Percentiles rank a stretch among this genome's conserved stretches.
Conservation (phyloP, 306 rosid genomes). For the Myrica gale region DNA sequence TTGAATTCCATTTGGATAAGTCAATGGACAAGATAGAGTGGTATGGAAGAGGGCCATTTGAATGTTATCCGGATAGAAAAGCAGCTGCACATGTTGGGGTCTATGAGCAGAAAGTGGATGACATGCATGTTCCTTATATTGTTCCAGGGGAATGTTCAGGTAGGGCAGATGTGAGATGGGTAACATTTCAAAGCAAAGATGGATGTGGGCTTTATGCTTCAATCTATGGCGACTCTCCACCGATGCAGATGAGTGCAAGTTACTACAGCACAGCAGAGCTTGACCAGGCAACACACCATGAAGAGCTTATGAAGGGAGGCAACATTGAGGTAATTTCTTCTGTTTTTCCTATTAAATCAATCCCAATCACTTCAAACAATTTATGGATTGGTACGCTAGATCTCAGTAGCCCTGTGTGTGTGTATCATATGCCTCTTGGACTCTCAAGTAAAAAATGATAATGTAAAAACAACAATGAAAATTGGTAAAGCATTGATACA, state of each 20-base stretch:
- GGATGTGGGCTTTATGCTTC: conserved; percentile 92
- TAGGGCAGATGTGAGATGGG: conserved; percentile 93
- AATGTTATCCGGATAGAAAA: conserved; percentile 90
- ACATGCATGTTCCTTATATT: conserved; percentile 90
- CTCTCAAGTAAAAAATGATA: not conserved
- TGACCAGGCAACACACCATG: conserved; percentile 66
- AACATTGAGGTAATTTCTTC: conserved; percentile 64
- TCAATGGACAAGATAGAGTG: conserved; percentile 63
- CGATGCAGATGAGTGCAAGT: conserved; percentile 93
- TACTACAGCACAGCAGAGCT: conserved; percentile 72
- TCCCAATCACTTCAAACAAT: not conserved
- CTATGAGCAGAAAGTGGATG: conserved; percentile 58
- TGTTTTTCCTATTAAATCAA: not conserved
- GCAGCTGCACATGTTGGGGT: conserved; percentile 79
- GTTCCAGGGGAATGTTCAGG: conserved; percentile 89
- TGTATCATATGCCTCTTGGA: not conserved
- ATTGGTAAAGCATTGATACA: not conserved
- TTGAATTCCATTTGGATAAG: conserved; percentile 63
- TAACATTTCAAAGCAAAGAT: conserved; percentile 58
- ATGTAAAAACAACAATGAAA: not conserved
- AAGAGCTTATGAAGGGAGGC: conserved; percentile 72
- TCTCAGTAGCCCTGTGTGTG: too few species aligned
- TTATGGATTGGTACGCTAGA: not conserved
- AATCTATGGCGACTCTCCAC: conserved; percentile 66
- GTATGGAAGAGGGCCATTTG: conserved; percentile 97